Evolutionary conservation across 1,139 yeast genomes (phyloP), one percentile per base, ranked within the genome.

Genomic region (Yamadazyma sp.): DNA sequence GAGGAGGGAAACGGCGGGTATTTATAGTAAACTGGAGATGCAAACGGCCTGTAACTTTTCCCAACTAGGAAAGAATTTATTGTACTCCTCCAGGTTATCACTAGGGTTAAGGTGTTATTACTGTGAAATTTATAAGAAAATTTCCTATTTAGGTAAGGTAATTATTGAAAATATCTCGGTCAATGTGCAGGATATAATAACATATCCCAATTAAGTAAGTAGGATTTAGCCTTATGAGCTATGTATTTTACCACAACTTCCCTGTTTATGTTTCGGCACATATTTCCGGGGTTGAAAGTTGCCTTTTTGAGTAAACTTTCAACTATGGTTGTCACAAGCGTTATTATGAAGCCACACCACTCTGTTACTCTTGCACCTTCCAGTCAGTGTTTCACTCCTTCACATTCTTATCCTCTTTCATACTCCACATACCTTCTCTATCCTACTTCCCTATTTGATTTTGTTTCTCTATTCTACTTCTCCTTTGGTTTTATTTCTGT

Each of bases 111-210:
- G 29, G 24, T 42, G 43, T 42, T 40, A 41, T 39, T 43, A 29
- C 18, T 27, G 12, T 27, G 14, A 27, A 27, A 15, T 14, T 12
- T 15, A 13, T 6, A 12, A 15, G 26, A 37, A 37, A 46, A 45
- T 42, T 47, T 37, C 51, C 50, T 31, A 21, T 18, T 45, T 40
- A 17, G 49, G 51, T 15, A 43, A 44, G 32, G 50, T 44, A 31
- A 47, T 47, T 37, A 34, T 9, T 13, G 16, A n/a, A 27, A 14
- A 15, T n/a, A 13, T 20, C 21, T 20, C n/a, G n/a, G n/a, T 7
- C 14, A 14, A n/a, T 21, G 18, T 12, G n/a, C 35, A 20, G 21
- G 21, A 17, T 15, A n/a, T 34, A 35, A 40, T 42, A 27, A 40
- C 48, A 31, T 33, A 37, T n/a, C 48, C 46, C 20, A 36, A 41